These are phyloP conservation scores for Fusarium sp. DNA, from an alignment of 2,329 filamentous ascomycete species.

Conservation along the genomic window DNA sequence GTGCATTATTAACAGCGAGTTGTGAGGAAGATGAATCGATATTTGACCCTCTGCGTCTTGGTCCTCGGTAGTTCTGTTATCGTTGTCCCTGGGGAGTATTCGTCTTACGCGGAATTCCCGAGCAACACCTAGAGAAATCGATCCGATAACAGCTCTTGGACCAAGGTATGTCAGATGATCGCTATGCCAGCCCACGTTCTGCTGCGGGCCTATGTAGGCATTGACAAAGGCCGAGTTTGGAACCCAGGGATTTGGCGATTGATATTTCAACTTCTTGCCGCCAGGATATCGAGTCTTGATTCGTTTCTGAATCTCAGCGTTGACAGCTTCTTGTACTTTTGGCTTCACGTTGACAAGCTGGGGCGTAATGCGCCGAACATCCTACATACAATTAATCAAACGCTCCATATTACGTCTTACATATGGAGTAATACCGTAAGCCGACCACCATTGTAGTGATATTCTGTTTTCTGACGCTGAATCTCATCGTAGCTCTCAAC, in stretches of 20 bases:
- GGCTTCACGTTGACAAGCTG: constrained; percentile 76
- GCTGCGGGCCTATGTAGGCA: constrained; percentile 83
- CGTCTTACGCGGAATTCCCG: constrained; percentile 90
- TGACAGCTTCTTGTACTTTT: constrained; percentile 80
- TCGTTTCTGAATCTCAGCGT: constrained; percentile 77
- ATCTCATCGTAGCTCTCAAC: constrained; percentile 79
- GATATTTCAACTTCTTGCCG: constrained; percentile 79
- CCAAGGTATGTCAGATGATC: constrained; percentile 95
- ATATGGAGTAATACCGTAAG: constrained; percentile 64
- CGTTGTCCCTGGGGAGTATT: constrained; percentile 71
- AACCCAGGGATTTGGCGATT: constrained; percentile 77
- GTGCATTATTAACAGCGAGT: constrained; percentile 94
- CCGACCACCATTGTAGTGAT: constrained; percentile 84
- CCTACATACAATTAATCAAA: constrained; percentile 55
- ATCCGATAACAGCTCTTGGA: constrained; percentile 88
- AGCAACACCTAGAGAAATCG: constrained; percentile 89
- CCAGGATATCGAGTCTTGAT: constrained; percentile 75
- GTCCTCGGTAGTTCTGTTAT: constrained; percentile 54
- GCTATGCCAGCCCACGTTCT: constrained; percentile 91
- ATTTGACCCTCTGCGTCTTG: constrained; percentile 84
- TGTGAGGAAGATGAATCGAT: constrained; percentile 92
- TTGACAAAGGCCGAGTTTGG: constrained; percentile 96
- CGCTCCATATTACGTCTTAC: neutral
- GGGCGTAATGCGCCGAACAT: constrained; percentile 81
- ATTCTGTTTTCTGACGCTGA: constrained; percentile 77